A percentile compares a stretch with the other conserved stretches of the same genome.
Conservation (phyloP, 192 early-diverging fungal genomes). For the Phycomyces nitens region DNA sequence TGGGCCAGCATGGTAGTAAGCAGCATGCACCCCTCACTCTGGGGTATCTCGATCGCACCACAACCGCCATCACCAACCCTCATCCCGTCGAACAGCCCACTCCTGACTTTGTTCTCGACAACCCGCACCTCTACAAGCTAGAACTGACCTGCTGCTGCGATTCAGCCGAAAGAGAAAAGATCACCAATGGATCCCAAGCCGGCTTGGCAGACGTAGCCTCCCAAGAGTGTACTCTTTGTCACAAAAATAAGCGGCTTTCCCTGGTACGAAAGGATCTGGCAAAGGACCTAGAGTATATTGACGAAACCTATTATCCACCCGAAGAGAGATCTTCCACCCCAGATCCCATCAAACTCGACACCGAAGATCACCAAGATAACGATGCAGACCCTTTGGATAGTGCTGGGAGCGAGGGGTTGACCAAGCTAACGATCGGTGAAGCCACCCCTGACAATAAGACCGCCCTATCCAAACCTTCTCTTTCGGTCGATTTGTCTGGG, state of each 20-base stretch:
- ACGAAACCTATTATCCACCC: conserved; percentile 29
- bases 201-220: not conserved
- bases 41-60: conserved; percentile 18
- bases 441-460: conserved; percentile 3
- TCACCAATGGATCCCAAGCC: not conserved
- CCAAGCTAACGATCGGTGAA: conserved; percentile 17
- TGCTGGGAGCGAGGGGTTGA: conserved; percentile 10
- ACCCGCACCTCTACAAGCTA: conserved; percentile 21
- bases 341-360: conserved; percentile 16
- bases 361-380: conserved; percentile 18
- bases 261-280: conserved; percentile 18
- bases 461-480: conserved; percentile 3
- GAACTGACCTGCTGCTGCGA: conserved; percentile 17
- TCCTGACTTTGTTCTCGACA: conserved; percentile 17
- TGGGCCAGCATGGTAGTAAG: conserved; percentile 26
- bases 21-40: conserved; percentile 20
- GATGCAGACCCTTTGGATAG: conserved; percentile 7
- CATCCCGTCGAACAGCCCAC: not conserved
- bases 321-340: not conserved
- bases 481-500: conserved; percentile 54
- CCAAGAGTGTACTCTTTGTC: conserved; percentile 4
- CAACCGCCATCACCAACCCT: not conserved
- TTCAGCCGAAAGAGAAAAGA: not conserved
- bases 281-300: conserved; percentile 31
- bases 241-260: conserved; percentile 18